phyloP scores from a whole-genome alignment of 1,284 basidiomycete genomes.

The Heterobasidion occidentale region DNA sequence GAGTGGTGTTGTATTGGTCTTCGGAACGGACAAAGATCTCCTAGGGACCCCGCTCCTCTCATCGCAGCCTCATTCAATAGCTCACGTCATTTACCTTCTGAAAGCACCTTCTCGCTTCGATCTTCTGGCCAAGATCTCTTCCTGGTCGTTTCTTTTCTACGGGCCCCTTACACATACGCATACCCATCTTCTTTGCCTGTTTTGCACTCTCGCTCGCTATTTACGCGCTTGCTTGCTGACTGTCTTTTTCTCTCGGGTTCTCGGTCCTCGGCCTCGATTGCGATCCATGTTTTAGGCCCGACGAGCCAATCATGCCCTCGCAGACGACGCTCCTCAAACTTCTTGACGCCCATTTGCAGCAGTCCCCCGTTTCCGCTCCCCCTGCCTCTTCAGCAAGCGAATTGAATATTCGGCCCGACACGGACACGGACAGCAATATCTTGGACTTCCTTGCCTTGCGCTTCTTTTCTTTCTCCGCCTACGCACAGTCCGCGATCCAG shows the following conservation, averaged over 20 bases:
- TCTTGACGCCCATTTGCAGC: conserved; percentile 73
- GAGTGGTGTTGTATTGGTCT: too few relatives aligned
- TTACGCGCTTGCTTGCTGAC: conserved; percentile 2
- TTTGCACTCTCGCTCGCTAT: not conserved
- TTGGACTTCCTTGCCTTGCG: conserved; percentile 26
- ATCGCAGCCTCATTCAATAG: too few relatives aligned
- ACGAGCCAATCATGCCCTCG: conserved; percentile 73
- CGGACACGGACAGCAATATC: conserved; percentile 29
- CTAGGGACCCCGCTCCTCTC: too few relatives aligned
- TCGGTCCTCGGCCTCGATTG: too few relatives aligned
- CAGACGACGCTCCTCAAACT: conserved; percentile 84
- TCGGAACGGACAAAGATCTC: too few relatives aligned
- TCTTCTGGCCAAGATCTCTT: too few relatives aligned
- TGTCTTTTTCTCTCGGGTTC: not conserved
- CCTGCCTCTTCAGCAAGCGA: not conserved
- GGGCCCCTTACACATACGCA: not conserved
- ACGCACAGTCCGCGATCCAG: conserved; percentile 43
- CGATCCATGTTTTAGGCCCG: conserved; percentile 31
- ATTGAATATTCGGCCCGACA: not conserved
- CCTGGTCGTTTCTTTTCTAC: not conserved
- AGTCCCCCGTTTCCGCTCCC: conserved; percentile 10
- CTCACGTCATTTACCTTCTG: too few relatives aligned
- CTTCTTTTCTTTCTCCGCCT: conserved; percentile 48
- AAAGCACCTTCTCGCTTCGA: too few relatives aligned
- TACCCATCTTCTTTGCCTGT: not conserved